Evolutionary conservation across 2,329 filamentous ascomycete species (phyloP), one percentile per base, ranked within the genome.

Genomic region (Fusarium sp.): DNA sequence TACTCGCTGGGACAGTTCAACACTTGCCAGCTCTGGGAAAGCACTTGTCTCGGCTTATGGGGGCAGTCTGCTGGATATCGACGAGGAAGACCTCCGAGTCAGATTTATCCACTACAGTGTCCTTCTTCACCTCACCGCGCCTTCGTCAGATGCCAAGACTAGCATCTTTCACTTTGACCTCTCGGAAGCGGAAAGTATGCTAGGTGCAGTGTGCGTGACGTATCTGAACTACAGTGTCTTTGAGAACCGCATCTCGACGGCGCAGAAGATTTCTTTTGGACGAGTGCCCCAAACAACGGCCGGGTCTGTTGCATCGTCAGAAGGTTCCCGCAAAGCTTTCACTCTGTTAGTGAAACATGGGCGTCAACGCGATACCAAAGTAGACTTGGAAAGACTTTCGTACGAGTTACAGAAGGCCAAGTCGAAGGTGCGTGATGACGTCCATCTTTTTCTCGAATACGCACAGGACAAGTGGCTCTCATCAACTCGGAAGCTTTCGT

Each of bases 21-120:
- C 35, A 14, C 24, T 59, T 5, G 0, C 1, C 2, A 6, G 24
- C 0, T 31, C 57, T 0, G 35, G 37, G 0, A 18, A 40, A 3
- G 24, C 35, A 1, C 56, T 59, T 0, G 1, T 59, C 27, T 38
- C 35, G 0, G 16, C 20, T 8, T 59, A 40, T 13, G 56, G 34
- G 5, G 56, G 35, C 11, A 40, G 56, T 7, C 35, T 59, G 10
- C 18, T 59, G 8, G 56, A 59, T 20, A 20, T 59, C 2, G 56
- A 59, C 11, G 56, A 59, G 20, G 56, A 59, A 6, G 56, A 59
- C 40, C 1, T 22, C 7, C 16, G 7, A 0, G 56, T 59, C 6
- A 10, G 56, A 2, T 59, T 59, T 5, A 59, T 59, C n/a, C 56
- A 59, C 37, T 40, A 59, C 18, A 40, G 57, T 14, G 57, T 5